phyloP scores from a whole-genome alignment of 306 rosid species.

The Purshia tridentata region DNA sequence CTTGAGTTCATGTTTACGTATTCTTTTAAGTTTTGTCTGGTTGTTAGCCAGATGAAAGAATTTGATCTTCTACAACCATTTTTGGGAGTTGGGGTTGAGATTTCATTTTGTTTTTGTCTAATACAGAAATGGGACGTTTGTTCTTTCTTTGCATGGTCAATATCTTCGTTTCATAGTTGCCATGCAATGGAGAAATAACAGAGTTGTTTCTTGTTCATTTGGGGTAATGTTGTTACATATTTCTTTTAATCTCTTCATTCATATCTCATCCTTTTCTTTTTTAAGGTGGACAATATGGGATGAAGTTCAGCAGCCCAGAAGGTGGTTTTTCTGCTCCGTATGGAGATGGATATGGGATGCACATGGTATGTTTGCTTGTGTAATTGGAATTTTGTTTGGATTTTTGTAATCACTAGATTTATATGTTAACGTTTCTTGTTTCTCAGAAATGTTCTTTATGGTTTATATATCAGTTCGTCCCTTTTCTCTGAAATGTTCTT shows the following conservation, averaged over 20 bases:
- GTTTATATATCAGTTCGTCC: not conserved
- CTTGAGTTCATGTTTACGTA: not conserved
- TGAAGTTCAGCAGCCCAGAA: conserved; percentile 54
- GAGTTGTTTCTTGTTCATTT: not conserved
- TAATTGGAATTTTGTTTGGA: not conserved
- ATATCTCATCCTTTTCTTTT: conserved; percentile 33
- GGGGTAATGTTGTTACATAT: not conserved
- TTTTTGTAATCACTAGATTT: not conserved
- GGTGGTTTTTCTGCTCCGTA: conserved; percentile 53
- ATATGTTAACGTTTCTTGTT: not conserved
- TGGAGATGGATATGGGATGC: conserved; percentile 66
- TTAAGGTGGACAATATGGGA: conserved; percentile 70
- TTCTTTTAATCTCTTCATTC: conserved; percentile 14
- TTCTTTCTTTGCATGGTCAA: not conserved
- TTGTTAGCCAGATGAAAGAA: not conserved
- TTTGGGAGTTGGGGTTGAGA: not conserved
- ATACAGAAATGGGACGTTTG: not conserved
- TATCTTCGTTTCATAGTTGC: not conserved
- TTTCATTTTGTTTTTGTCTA: not conserved
- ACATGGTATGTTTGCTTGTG: conserved; percentile 47
- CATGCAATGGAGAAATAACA: not conserved
- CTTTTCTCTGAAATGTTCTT: conserved; percentile 9
- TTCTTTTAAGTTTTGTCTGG: not conserved
- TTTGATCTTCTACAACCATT: not conserved
- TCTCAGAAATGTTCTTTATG: conserved; percentile 9